Evolutionary conservation across 495 filamentous ascomycete species (phyloP).

Genomic region (Aspergillus campestris): DNA sequence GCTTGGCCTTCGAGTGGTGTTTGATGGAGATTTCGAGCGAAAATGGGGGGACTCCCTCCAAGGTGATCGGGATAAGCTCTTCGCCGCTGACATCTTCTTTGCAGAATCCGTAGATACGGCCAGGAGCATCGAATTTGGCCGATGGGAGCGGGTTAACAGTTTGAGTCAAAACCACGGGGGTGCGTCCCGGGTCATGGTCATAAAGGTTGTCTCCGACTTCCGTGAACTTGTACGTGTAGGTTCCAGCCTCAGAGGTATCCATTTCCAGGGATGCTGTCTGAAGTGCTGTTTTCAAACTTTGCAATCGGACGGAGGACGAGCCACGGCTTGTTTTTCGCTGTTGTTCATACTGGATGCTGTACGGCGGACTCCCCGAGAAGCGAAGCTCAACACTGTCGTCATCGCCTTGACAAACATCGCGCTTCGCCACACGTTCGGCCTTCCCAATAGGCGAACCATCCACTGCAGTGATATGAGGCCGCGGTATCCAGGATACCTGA

Average conservation of each 20-base stretch:
- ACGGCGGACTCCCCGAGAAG: slow-evolving; percentile 77
- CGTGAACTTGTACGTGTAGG: slow-evolving; percentile 78
- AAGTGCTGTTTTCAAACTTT: slow-evolving; percentile 62
- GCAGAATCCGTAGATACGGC: slow-evolving; percentile 94
- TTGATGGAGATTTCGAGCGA: slow-evolving; percentile 84
- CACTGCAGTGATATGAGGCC: slow-evolving; percentile 62
- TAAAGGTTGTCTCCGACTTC: slow-evolving; percentile 77
- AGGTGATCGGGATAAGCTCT: slow-evolving; percentile 74
- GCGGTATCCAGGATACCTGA: slow-evolving; percentile 71
- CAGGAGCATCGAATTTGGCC: slow-evolving; percentile 72
- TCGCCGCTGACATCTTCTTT: slow-evolving; percentile 70
- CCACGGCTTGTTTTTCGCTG: slow-evolving; percentile 56
- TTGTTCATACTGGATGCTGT: slow-evolving; percentile 71
- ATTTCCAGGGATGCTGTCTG: slow-evolving; percentile 65
- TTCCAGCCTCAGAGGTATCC: slow-evolving; percentile 73
- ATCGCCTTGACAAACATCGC: slow-evolving; percentile 89
- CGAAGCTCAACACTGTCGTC: slow-evolving; percentile 76
- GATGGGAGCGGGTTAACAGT: slow-evolving; percentile 72
- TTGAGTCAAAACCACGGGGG: slow-evolving; percentile 62
- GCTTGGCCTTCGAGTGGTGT: slow-evolving; percentile 70
- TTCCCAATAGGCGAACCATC: slow-evolving; percentile 49
- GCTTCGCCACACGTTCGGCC: slow-evolving; percentile 51
- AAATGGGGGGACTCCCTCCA: slow-evolving; percentile 83
- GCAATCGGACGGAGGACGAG: slow-evolving; percentile 49
- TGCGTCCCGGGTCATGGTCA: slow-evolving; percentile 56